These are phyloP conservation scores for Hansenula anomala DNA, from an alignment of 1,139 yeast genomes.

Conservation along the genomic window DNA sequence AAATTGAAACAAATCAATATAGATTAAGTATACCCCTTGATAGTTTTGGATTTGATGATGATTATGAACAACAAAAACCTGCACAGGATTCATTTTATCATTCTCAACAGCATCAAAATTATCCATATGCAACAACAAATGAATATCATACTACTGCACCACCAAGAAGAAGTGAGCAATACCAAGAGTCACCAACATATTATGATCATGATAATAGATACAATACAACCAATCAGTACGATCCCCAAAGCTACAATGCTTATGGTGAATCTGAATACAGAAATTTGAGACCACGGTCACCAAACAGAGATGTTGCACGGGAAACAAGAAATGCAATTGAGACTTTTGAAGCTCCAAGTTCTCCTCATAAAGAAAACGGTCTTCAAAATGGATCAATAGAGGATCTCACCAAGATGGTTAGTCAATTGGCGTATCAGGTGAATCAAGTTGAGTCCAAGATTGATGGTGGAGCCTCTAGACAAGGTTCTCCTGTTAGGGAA, in stretches of 20 bases:
- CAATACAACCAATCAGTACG: background rate
- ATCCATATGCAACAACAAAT: background rate
- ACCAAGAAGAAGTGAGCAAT: background rate
- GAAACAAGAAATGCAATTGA: background rate
- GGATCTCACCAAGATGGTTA: slow-evolving; percentile 25
- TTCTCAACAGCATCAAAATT: background rate
- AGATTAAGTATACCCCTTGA: slow-evolving; percentile 23
- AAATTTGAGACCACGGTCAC: no score
- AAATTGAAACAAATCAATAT: slow-evolving; percentile 22
- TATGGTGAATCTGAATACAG: background rate
- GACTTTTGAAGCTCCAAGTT: slow-evolving; percentile 2
- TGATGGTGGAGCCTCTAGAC: slow-evolving; percentile 5
- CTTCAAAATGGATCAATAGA: slow-evolving; percentile 11
- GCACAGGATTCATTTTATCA: background rate
- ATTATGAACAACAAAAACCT: background rate
- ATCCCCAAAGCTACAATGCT: background rate
- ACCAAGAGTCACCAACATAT: background rate
- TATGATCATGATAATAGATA: background rate
- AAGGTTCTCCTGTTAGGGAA: background rate
- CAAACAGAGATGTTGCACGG: no score
- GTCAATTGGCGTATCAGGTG: slow-evolving; percentile 26
- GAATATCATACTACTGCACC: slow-evolving; percentile 1
- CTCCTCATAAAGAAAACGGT: background rate
- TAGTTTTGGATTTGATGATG: slow-evolving; percentile 14
- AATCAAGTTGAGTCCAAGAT: slow-evolving; percentile 18